Evolutionary conservation across 306 rosid genomes (phyloP).

Genomic region (Vachellia pachyceras): DNA sequence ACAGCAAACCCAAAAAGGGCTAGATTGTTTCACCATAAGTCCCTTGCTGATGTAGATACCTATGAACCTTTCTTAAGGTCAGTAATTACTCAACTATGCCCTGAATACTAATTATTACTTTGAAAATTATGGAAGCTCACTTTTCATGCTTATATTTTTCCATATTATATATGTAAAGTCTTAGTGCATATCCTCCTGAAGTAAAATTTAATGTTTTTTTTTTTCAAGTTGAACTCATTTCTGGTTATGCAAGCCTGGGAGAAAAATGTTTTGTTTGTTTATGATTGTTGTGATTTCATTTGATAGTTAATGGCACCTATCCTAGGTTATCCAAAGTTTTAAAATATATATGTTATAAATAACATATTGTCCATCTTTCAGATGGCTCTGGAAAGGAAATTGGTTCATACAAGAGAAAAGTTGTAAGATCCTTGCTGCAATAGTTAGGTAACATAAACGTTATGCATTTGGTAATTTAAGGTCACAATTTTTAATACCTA

Average conservation of each 20-base stretch:
- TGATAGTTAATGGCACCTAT: constrained; percentile 18
- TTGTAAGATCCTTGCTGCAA: constrained; percentile 86
- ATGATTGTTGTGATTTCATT: constrained; percentile 9
- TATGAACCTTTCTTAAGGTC: constrained; percentile 93
- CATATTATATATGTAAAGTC: neutral
- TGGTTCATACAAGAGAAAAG: constrained; percentile 98
- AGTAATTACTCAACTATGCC: constrained; percentile 42
- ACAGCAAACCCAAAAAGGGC: constrained; percentile 94
- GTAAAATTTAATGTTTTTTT: neutral
- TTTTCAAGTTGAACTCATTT: neutral
- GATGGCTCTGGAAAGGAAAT: constrained; percentile 95
- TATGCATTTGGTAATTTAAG: constrained; percentile 16
- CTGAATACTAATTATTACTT: constrained; percentile 22
- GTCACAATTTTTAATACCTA: constrained; percentile 32
- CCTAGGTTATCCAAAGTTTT: constrained; percentile 13
- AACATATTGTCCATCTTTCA: constrained; percentile 53
- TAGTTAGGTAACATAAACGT: constrained; percentile 69
- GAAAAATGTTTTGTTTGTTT: neutral
- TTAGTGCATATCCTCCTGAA: neutral
- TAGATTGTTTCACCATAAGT: constrained; percentile 80
- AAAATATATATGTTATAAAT: constrained; percentile 20
- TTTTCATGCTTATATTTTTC: constrained; percentile 6
- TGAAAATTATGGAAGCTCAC: constrained; percentile 9
- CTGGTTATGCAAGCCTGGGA: constrained; percentile 3
- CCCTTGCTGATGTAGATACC: constrained; percentile 76